Conservation (phyloP, 2,329 filamentous ascomycete genomes). For the Fusarium albosuccineum region DNA sequence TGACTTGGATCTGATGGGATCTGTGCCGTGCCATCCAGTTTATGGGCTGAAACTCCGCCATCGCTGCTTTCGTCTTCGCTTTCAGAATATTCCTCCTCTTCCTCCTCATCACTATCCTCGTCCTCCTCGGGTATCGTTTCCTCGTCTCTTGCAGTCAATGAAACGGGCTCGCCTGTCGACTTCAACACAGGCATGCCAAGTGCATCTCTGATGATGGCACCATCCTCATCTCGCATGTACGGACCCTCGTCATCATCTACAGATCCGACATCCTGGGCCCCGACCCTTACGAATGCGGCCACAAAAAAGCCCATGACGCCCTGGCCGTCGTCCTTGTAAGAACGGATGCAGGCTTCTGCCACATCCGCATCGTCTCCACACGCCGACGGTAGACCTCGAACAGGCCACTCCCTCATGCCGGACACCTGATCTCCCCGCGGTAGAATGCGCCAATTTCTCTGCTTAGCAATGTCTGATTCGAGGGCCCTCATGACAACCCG, state of each 20-base stretch:
- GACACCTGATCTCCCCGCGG: slow-evolving; percentile 77
- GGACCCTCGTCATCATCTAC: slow-evolving; percentile 58
- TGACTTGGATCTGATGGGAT: slow-evolving; percentile 20
- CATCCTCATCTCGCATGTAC: slow-evolving; percentile 67
- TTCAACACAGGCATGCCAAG: slow-evolving; percentile 55
- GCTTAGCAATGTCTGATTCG: slow-evolving; percentile 72
- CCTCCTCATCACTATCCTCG: slow-evolving; percentile 30
- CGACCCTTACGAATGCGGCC: slow-evolving; percentile 77
- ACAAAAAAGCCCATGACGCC: slow-evolving; percentile 98
- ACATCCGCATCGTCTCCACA: slow-evolving; percentile 64
- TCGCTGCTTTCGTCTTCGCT: slow-evolving; percentile 20
- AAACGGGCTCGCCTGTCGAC: slow-evolving; percentile 50
- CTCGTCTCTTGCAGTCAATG: slow-evolving; percentile 41
- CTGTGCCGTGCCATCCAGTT: slow-evolving; percentile 18
- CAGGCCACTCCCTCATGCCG: slow-evolving; percentile 81
- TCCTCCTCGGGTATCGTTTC: slow-evolving; percentile 41
- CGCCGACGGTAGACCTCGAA: slow-evolving; percentile 69
- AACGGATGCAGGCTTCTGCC: slow-evolving; percentile 83
- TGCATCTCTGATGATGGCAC: slow-evolving; percentile 61
- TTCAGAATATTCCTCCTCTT: slow-evolving; percentile 19
- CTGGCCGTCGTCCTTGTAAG: slow-evolving; percentile 82
- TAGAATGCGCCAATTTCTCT: slow-evolving; percentile 83
- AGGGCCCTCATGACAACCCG: slow-evolving; percentile 81
- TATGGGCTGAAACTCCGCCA: slow-evolving; percentile 12
- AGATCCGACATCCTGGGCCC: slow-evolving; percentile 30